Conservation (phyloP, 345 rosid genomes). For the Cardamine occulta region DNA sequence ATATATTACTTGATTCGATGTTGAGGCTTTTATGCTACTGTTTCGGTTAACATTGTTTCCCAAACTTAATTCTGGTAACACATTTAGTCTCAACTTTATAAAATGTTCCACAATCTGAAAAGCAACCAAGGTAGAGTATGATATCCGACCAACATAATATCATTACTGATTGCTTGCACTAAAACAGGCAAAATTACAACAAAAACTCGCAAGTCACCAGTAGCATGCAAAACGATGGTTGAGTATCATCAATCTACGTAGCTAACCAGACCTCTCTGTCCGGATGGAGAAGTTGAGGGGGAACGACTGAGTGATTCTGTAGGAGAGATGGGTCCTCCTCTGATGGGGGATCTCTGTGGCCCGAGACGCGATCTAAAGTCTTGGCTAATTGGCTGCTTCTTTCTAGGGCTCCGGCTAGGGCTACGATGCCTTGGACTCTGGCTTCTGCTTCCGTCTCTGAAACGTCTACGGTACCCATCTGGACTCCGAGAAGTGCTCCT, state of each 20-base stretch:
- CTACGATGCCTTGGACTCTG: conserved; percentile 57
- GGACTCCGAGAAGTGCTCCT: conserved; percentile 72
- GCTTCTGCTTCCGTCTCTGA: conserved; percentile 58
- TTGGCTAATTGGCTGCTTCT: conserved; percentile 64
- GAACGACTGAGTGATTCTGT: conserved; percentile 55
- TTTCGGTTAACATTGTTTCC: not conserved
- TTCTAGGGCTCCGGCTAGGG: conserved; percentile 62
- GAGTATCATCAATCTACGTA: conserved; percentile 65
- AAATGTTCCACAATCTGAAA: conserved; percentile 12
- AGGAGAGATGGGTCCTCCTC: conserved; percentile 51
- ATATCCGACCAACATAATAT: conserved; percentile 14
- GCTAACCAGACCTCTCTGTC: conserved; percentile 73
- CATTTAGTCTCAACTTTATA: conserved; percentile 14
- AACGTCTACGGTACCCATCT: conserved; percentile 51
- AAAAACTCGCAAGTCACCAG: conserved; percentile 19
- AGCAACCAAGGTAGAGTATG: conserved; percentile 11
- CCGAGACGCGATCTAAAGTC: conserved; percentile 78
- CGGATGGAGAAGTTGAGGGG: conserved; percentile 68
- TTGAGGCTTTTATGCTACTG: not conserved
- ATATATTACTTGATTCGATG: not conserved
- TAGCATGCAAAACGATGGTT: not conserved
- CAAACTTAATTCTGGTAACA: not conserved
- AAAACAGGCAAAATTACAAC: conserved; percentile 21
- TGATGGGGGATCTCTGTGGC: conserved; percentile 51
- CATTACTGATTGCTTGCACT: conserved; percentile 3